Evolutionary conservation across 2,329 filamentous ascomycete species (phyloP).

Genomic region (Rutstroemia sp.): DNA sequence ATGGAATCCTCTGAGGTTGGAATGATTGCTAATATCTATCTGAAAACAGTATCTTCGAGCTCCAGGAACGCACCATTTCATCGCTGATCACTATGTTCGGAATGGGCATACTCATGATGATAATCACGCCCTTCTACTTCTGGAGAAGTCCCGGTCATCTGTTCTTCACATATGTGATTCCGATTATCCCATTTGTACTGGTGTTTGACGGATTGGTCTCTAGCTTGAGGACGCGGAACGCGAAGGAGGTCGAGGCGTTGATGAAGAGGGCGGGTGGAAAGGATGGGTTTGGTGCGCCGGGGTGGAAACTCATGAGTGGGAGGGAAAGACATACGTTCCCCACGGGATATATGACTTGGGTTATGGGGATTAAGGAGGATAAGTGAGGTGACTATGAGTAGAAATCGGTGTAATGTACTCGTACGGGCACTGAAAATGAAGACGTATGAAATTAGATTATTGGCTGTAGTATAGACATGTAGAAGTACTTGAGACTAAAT

Average conservation of each 20-base stretch:
- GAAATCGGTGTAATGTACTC: background rate
- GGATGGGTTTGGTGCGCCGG: constrained; percentile 13
- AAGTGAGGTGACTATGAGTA: background rate
- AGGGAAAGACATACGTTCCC: constrained; percentile 40
- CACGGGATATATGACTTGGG: constrained; percentile 39
- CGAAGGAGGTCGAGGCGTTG: constrained; percentile 55
- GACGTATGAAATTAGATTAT: background rate
- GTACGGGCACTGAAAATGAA: background rate
- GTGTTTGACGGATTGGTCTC: constrained; percentile 64
- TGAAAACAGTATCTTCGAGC: constrained; percentile 54
- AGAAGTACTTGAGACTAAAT: too few species aligned
- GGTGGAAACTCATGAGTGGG: constrained; percentile 36
- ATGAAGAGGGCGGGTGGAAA: constrained; percentile 43
- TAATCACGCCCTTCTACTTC: constrained; percentile 44
- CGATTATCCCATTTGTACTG: constrained; percentile 59
- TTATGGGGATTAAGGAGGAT: constrained; percentile 30
- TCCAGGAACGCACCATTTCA: constrained; percentile 57
- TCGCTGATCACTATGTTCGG: constrained; percentile 47
- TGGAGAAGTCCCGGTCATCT: constrained; percentile 36
- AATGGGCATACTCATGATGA: constrained; percentile 44
- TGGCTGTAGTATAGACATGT: too few species aligned
- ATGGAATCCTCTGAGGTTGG: background rate
- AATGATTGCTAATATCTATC: background rate
- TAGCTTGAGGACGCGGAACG: constrained; percentile 57
- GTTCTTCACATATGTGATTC: constrained; percentile 59